These are phyloP conservation scores for Fusarium ambrosium DNA, from an alignment of 2,329 filamentous ascomycete genomes.

Conservation along the genomic window DNA sequence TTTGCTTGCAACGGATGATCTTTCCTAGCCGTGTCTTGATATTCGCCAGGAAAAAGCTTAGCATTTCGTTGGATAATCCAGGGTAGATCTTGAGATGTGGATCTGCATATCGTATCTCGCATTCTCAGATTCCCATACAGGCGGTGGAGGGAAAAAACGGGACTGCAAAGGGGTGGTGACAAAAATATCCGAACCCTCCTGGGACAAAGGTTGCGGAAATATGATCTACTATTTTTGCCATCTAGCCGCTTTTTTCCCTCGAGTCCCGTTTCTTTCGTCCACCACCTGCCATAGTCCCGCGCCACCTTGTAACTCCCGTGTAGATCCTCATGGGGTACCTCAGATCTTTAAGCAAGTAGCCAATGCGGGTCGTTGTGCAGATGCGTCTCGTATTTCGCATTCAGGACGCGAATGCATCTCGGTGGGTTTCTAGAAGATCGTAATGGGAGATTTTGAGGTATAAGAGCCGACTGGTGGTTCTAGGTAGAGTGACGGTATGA, in stretches of 20 bases:
- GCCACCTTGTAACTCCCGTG: slow-evolving; percentile 18
- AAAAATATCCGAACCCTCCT: too few relatives aligned
- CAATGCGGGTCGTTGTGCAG: neutral
- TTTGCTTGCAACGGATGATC: neutral
- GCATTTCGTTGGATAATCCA: neutral
- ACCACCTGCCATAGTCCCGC: slow-evolving; percentile 20
- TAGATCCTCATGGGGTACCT: slow-evolving; percentile 16
- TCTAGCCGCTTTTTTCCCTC: too few relatives aligned
- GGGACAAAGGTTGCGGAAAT: too few relatives aligned
- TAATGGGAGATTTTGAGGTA: neutral
- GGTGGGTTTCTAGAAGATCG: neutral
- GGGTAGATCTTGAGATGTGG: slow-evolving; percentile 12
- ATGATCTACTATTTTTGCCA: too few relatives aligned
- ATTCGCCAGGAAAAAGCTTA: neutral
- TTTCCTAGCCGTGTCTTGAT: neutral
- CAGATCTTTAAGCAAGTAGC: neutral
- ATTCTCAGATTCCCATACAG: slow-evolving; percentile 21
- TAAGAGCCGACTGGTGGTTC: neutral
- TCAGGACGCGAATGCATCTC: neutral
- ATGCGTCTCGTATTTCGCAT: slow-evolving; percentile 26
- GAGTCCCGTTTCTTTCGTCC: too few relatives aligned
- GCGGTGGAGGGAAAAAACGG: too few relatives aligned
- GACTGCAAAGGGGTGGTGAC: too few relatives aligned
- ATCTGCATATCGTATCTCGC: slow-evolving; percentile 31
- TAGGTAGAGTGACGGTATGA: neutral